phyloP scores from a whole-genome alignment of 176 grass and related monocot species.

The Oryza officinalis region DNA sequence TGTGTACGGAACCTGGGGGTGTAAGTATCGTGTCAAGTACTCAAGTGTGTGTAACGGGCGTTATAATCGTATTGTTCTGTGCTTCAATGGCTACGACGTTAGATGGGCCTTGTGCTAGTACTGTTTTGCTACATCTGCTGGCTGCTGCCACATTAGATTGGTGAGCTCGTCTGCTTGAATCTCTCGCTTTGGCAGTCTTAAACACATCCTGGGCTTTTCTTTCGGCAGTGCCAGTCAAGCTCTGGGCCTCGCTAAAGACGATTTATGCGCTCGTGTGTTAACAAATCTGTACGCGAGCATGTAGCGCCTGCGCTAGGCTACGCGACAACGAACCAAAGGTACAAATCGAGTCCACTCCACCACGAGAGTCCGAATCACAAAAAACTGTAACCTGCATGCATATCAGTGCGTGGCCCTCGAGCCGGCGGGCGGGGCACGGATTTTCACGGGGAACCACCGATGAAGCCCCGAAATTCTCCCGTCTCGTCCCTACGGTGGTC shows the following conservation, averaged over 20 bases:
- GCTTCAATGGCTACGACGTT: not conserved
- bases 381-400: not conserved
- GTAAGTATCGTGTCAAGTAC: not conserved
- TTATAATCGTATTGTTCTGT: not conserved
- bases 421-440: not conserved
- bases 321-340: not conserved
- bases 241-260: not conserved
- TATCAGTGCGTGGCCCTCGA: not conserved
- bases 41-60: not conserved
- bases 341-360: not conserved
- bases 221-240: not conserved
- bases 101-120: not conserved
- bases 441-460: slow-evolving; percentile 3
- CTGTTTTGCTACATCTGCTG: not conserved
- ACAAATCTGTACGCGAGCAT: no score
- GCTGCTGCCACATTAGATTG: not conserved
- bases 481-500: not conserved
- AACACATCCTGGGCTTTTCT: not conserved
- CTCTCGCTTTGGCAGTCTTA: not conserved
- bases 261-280: not conserved
- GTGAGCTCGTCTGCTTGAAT: not conserved
- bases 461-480: slow-evolving; percentile 11
- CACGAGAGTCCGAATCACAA: not conserved
- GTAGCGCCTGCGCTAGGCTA: not conserved
- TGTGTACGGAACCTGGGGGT: not conserved